Conservation (phyloP, 495 filamentous ascomycete genomes). For the Lepraria neglecta region DNA sequence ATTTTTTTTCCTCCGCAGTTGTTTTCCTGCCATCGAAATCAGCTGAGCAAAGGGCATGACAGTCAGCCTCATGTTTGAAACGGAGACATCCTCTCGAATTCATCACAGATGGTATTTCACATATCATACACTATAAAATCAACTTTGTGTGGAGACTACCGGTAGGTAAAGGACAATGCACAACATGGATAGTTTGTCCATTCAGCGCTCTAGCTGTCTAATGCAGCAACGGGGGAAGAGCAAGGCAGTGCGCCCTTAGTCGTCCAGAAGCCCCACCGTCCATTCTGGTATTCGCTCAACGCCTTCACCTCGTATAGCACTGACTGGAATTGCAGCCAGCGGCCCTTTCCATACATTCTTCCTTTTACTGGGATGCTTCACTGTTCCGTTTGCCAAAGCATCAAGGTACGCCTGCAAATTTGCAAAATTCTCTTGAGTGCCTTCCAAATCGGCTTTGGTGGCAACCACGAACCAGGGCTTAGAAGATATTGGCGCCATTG, state of each 20-base stretch:
- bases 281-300: conserved; percentile 70
- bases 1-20: no score
- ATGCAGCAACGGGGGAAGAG: no score
- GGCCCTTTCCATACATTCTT: conserved; percentile 59
- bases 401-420: conserved; percentile 61
- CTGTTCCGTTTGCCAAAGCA: conserved; percentile 49
- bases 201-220: no score
- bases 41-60: no score
- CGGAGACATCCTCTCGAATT: no score
- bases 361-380: conserved; percentile 65
- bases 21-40: no score
- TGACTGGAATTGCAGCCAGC: conserved; percentile 71
- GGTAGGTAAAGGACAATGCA: no score
- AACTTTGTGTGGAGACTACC: no score
- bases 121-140: no score
- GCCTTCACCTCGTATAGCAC: conserved; percentile 79
- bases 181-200: no score
- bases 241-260: conserved; percentile 10
- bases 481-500: conserved; percentile 57
- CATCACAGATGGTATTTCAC: no score
- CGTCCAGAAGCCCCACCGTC: conserved; percentile 66
- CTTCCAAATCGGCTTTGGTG: conserved; percentile 82
- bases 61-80: no score
- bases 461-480: conserved; percentile 98
- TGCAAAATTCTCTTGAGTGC: conserved; percentile 70